Evolutionary conservation across 495 filamentous ascomycete genomes (phyloP).

Genomic region (Cudoniella acicularis): DNA sequence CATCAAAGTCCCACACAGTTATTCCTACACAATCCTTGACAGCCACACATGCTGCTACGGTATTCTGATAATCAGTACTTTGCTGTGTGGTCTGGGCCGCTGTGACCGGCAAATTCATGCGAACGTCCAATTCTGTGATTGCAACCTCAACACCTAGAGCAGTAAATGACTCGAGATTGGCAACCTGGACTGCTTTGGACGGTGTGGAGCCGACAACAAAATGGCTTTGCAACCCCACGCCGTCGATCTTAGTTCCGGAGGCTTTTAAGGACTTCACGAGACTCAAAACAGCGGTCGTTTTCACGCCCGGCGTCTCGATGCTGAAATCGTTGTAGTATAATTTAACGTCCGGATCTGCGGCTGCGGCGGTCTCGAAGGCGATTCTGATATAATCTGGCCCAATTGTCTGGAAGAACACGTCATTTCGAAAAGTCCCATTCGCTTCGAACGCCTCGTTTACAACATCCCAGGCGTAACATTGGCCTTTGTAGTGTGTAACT

Average conservation of each 20-base stretch:
- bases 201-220: conserved; percentile 52
- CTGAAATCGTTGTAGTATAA: conserved; percentile 71
- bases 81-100: conserved; percentile 48
- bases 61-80: conserved; percentile 48
- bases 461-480: conserved; percentile 53
- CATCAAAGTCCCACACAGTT: conserved; percentile 58
- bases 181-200: conserved; percentile 43
- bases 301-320: conserved; percentile 51
- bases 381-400: conserved; percentile 55
- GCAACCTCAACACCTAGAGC: conserved; percentile 55
- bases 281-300: conserved; percentile 37
- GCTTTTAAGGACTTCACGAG: conserved; percentile 53
- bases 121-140: conserved; percentile 59
- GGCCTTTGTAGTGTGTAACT: conserved; percentile 52
- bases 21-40: conserved; percentile 58
- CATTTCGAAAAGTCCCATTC: conserved; percentile 55
- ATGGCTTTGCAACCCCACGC: conserved; percentile 62
- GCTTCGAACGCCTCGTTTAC: conserved; percentile 70
- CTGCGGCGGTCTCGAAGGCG: conserved; percentile 42
- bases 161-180: conserved; percentile 43
- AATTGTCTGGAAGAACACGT: conserved; percentile 52
- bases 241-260: conserved; percentile 56
- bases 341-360: conserved; percentile 54
- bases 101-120: conserved; percentile 35
- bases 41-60: conserved; percentile 52